phyloP scores from a whole-genome alignment of 805 yeast genomes.

The Saccharomycopsis sp. region DNA sequence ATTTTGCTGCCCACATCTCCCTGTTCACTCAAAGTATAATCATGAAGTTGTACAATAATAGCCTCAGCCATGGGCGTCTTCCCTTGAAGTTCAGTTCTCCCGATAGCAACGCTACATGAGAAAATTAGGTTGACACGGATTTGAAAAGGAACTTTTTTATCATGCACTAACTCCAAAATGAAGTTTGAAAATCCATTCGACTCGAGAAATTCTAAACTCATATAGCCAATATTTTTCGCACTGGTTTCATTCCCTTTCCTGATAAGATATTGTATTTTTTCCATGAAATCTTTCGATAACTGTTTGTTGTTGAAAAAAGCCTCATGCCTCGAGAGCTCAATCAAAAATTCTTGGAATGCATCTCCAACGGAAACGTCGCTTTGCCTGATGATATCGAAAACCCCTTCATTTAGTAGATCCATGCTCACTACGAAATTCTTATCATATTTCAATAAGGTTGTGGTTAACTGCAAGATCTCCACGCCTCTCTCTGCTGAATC shows the following conservation, averaged over 20 bases:
- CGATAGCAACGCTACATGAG: too few species aligned
- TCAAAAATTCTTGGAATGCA: slow-evolving; percentile 28
- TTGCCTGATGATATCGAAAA: slow-evolving; percentile 27
- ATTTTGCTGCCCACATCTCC: slow-evolving; percentile 90
- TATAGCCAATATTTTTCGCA: slow-evolving; percentile 31
- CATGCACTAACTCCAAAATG: slow-evolving; percentile 26
- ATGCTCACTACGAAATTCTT: too few species aligned
- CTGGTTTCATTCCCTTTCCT: slow-evolving; percentile 32
- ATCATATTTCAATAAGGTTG: too few species aligned
- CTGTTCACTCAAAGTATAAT: slow-evolving; percentile 67
- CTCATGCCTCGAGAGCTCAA: slow-evolving; percentile 10
- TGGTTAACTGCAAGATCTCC: too few species aligned
- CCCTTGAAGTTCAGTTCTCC: slow-evolving; percentile 14
- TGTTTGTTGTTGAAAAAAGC: slow-evolving; percentile 17
- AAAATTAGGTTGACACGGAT: slow-evolving; percentile 21
- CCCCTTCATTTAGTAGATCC: slow-evolving; percentile 18
- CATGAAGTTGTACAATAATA: slow-evolving; percentile 44
- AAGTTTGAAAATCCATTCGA: slow-evolving; percentile 21
- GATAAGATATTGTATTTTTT: slow-evolving; percentile 32
- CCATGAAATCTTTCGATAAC: slow-evolving; percentile 15
- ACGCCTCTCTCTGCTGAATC: background rate
- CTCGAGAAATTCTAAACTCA: slow-evolving; percentile 12
- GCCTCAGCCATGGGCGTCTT: too few species aligned
- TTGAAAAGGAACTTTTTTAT: slow-evolving; percentile 26
- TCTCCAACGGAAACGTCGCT: slow-evolving; percentile 22